Evolutionary conservation across 768 basidiomycete genomes (phyloP).

Genomic region (Tylopilus plumbeoviolaceoides): DNA sequence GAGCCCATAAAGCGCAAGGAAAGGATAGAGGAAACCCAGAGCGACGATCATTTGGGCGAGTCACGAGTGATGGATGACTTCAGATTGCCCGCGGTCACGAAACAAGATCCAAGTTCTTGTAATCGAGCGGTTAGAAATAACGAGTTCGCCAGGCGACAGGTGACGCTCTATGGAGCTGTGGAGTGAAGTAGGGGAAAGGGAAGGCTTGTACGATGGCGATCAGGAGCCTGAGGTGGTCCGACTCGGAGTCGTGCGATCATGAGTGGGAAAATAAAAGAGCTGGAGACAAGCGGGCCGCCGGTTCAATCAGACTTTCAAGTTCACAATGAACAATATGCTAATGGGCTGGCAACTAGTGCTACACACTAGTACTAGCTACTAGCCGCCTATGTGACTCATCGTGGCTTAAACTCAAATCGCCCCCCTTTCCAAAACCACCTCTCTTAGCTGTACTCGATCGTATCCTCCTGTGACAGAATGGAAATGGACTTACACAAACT

Average conservation of each 20-base stretch:
- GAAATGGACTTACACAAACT: constrained; percentile 17
- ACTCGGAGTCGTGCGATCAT: neutral
- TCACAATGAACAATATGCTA: no score
- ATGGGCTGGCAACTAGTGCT: no score
- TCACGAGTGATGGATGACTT: neutral
- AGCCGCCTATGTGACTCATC: no score
- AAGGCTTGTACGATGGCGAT: neutral
- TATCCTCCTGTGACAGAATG: neutral
- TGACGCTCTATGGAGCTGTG: neutral
- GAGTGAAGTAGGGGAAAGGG: neutral
- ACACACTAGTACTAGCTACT: no score
- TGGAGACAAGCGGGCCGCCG: neutral
- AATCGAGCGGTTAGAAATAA: neutral
- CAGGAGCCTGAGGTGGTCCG: neutral
- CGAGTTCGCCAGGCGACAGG: no score
- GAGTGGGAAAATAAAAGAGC: neutral
- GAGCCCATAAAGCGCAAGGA: constrained; percentile 19
- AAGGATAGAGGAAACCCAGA: constrained; percentile 17
- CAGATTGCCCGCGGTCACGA: neutral
- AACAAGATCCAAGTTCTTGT: neutral
- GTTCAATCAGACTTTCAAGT: neutral
- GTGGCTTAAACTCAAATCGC: no score
- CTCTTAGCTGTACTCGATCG: neutral
- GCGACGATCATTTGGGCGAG: constrained; percentile 22
- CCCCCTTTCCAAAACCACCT: neutral